These are phyloP conservation scores for Trichoderma orchidacearum DNA, from an alignment of 495 filamentous ascomycete species.

Conservation along the genomic window DNA sequence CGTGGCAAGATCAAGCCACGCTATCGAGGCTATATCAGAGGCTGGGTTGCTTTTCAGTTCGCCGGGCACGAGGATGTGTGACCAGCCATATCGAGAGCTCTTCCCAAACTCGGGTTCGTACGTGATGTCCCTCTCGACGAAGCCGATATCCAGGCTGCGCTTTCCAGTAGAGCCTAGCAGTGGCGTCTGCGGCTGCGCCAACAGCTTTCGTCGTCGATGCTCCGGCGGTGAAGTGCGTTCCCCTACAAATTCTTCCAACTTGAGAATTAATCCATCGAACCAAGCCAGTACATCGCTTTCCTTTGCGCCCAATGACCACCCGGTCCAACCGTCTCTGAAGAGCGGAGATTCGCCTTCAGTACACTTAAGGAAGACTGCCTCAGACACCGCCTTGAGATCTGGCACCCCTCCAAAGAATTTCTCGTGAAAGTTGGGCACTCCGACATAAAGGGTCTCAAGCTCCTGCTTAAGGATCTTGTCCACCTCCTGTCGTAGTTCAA, in stretches of 20 bases:
- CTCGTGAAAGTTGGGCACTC: constrained; percentile 19
- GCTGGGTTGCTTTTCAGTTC: constrained; percentile 20
- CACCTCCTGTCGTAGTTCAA: constrained; percentile 25
- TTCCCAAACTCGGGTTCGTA: constrained; percentile 6
- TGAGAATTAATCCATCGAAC: constrained; percentile 21
- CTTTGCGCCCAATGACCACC: constrained; percentile 17
- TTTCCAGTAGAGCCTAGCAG: constrained; percentile 23
- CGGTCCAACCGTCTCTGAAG: constrained; percentile 14
- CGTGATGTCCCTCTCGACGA: constrained; percentile 27
- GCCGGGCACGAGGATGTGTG: constrained; percentile 16
- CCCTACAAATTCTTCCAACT: constrained; percentile 16
- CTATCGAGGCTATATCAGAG: constrained; percentile 8
- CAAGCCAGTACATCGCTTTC: constrained; percentile 16
- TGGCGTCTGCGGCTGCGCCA: constrained; percentile 19
- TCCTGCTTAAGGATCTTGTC: constrained; percentile 26
- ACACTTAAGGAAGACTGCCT: constrained; percentile 21
- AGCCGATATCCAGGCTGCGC: constrained; percentile 29
- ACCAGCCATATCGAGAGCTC: constrained; percentile 12
- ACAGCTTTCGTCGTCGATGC: constrained; percentile 14
- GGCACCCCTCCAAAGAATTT: constrained; percentile 20
- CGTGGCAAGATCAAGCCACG: constrained; percentile 14
- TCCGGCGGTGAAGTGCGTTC: constrained; percentile 11
- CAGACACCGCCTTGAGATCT: constrained; percentile 22
- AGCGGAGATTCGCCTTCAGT: constrained; percentile 18
- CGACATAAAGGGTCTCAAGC: constrained; percentile 21